Conservation (phyloP, 176 grass and related monocot species). For the Aegilops bicornis region DNA sequence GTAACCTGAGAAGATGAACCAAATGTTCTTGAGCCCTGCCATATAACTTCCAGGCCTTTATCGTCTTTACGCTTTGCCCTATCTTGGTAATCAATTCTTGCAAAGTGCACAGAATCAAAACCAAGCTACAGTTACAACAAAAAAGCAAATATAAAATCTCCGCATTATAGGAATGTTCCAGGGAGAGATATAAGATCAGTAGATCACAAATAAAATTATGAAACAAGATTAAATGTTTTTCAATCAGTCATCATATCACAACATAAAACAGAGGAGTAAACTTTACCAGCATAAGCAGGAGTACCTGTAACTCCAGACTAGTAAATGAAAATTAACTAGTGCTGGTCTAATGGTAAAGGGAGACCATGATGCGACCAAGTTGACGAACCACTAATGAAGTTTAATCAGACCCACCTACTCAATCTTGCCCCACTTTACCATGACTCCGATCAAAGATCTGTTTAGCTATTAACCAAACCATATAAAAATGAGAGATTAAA, state of each 20-base stretch:
- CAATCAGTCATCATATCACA: background rate
- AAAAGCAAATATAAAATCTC: conserved; percentile 2
- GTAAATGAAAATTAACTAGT: background rate
- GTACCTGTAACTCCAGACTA: background rate
- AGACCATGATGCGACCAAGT: background rate
- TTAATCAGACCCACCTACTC: background rate
- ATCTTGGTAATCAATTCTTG: conserved; percentile 98
- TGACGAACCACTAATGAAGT: background rate
- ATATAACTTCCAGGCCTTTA: conserved; percentile 91
- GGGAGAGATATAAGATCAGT: background rate
- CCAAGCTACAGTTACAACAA: conserved; percentile 63
- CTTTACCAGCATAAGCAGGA: conserved; percentile 2
- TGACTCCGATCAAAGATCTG: background rate
- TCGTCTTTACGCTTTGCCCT: conserved; percentile 59
- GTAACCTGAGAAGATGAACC: conserved; percentile 88
- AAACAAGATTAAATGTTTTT: background rate
- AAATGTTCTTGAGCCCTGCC: conserved; percentile 81
- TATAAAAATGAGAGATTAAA: background rate
- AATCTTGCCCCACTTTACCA: background rate
- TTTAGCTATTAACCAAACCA: background rate
- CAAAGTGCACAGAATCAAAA: conserved; percentile 89
- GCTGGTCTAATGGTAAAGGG: background rate
- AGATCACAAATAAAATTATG: background rate
- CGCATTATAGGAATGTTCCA: background rate
- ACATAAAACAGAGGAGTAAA: background rate